Evolutionary conservation across 83 land plant genomes (phyloP), one percentile per base, ranked within the genome.

Genomic region (Diphasiastrum complanatum): DNA sequence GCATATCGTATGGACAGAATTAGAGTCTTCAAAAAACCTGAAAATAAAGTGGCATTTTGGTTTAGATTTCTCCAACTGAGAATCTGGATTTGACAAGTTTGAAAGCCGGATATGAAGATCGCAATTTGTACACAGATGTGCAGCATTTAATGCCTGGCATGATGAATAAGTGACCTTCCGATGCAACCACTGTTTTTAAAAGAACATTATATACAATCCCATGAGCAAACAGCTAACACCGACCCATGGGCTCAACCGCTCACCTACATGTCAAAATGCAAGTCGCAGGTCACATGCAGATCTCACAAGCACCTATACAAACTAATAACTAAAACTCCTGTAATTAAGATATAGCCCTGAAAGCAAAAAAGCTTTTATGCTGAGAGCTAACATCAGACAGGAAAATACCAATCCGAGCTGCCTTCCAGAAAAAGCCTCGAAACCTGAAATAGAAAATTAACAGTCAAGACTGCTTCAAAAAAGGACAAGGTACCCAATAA

Each of bases 341-440:
- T 14, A 53, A 4, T 30, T 26, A 33, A 4, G 57, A 33, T 5
- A 53, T 5, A 26, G 3, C 30, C 5, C 5, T 53, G 3, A 22
- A 4, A 53, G n/a, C n/a, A n/a, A 5, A 53, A 53, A 5, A n/a
- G 31, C 33, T 53, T 5, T 33, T 5, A 53, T 2, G 14, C 14
- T 14, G 12, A 33, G 40, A 57, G 60, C 57, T 22, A 33, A 25
- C 45, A n/a, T n/a, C 4, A 33, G 47, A 11, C 4, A 33, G 3
- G 16, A 46, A 70, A 75, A 69, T 49, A 69, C 73, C 73, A 59
- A 81, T 75, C 60, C 85, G 69, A 25, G 85, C 85, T 45, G 85
- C 85, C 51, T 81, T 81, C 85, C 85, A 81, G 33, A 81, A 81
- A 65, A 81, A 78, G 18, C 85, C 85, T 47, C 81, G 78, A 61